Base-by-base conservation (phyloP, 169 alveolate genomes). In the Eimeria acervulina region DNA sequence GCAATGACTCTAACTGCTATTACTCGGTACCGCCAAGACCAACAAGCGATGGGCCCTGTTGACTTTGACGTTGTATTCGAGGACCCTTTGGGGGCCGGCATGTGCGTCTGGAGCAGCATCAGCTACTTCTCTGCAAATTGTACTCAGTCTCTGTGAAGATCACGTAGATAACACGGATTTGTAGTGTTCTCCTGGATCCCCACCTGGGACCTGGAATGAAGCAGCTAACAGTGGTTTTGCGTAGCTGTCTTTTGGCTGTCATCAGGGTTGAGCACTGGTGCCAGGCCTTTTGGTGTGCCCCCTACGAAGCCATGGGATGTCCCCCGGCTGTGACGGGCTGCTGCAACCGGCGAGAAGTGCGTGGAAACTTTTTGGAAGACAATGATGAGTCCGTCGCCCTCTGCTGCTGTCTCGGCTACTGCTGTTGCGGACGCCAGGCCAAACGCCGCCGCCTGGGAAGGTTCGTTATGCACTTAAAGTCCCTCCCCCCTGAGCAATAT, bases 241-340 rank as follows among this genome's bases (percentile, higher is more conserved):
- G 17, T 36, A 0, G 76, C 74, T 8, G 51, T 68, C 31, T 1
- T 26, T 2, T 31, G 33, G 19, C 76, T 21, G 7, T 72, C 59
- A 10, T 17, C 59, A 93, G 89, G 94, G 96, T 93, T n/a, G 96
- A 93, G 93, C 83, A 59, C 78, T 93, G 96, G 96, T 81, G 93
- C 74, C 96, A 93, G 80, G 74, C 93, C 8, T 80, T 42, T 76
- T 93, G 96, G 93, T 93, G 96, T 38, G 96, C 89, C 5, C 93
- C 96, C 26, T 63, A 80, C 74, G 96, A 93, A 51, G 96, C 89
- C 40, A 66, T 93, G 87, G 88, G 96, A 0, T 93, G 96, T 51
- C 96, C 93, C 31, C 28, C 85, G 1, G 33, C 66, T 19, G 93
- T 83, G 19, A 93, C 94, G 26, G 84, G 96, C 61, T 93, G 93